Evolutionary conservation across 768 basidiomycete species (phyloP), one percentile per base, ranked within the genome.

Genomic region (Butyriboletus loyo): DNA sequence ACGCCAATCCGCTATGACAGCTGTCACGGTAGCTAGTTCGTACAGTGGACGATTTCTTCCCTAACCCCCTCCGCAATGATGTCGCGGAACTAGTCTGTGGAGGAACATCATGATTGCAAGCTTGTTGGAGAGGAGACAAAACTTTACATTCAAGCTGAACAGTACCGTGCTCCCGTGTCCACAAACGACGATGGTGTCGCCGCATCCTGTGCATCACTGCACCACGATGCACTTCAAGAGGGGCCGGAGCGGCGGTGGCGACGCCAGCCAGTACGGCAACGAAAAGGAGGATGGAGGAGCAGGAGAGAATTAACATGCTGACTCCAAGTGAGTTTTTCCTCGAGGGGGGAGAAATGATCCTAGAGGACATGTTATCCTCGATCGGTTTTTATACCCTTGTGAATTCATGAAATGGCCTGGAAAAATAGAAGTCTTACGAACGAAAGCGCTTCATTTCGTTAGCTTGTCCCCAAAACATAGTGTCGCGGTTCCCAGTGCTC

Each of bases 231-330:
- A 24, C 25, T 24, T 22, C 46, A 19, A 19, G 8, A 24, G 31
- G 46, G 8, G 39, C 25, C 3, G 60, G 52, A 32, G 60, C 56
- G 1, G 57, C 50, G 9, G 19, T 22, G 1, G 30, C 42, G 7
- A 30, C 4, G 7, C 28, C 37, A 40, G 39, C 43, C 22, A 62
- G 39, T 5, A 27, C 27, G 11, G 36, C 22, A 5, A 55, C 24
- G 34, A 43, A 49, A 35, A 56, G 15, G 24, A 56, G 45, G 25
- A 56, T 30, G 34, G 14, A 31, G 2, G 37, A 44, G n/a, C n/a
- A 28, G 15, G 46, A 50, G 11, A 50, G 22, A n/a, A 56, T 14
- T 21, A 49, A 19, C 53, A 61, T 59, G 50, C 10, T 11, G 31
- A 21, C 21, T 15, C 15, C 5, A 25, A n/a, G 38, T n/a, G 36